These are phyloP conservation scores for Fusarium sp. DNA, from an alignment of 2,329 filamentous ascomycete genomes.

Conservation along the genomic window DNA sequence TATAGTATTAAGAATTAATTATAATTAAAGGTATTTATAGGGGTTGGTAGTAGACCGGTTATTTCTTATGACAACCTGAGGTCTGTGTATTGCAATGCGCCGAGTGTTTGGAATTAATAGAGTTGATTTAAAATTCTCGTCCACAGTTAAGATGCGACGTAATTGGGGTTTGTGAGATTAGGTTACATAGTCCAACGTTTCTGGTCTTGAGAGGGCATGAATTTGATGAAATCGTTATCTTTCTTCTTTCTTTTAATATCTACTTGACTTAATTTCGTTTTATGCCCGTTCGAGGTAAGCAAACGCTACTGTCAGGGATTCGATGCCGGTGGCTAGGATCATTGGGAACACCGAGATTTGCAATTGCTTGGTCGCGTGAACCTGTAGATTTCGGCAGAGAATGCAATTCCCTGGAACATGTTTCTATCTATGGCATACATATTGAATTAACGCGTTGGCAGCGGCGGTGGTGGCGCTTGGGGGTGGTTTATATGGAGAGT, in stretches of 20 bases:
- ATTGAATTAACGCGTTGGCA: slow-evolving; percentile 8
- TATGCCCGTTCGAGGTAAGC: slow-evolving; percentile 5
- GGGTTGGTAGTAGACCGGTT: too few relatives aligned
- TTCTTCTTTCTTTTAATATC: background rate
- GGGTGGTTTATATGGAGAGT: slow-evolving; percentile 18
- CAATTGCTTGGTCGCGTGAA: slow-evolving; percentile 32
- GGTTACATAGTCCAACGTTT: background rate
- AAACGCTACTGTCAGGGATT: slow-evolving; percentile 19
- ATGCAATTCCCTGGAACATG: slow-evolving; percentile 10
- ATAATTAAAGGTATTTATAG: too few relatives aligned
- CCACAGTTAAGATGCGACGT: background rate
- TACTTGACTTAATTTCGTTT: slow-evolving; percentile 10
- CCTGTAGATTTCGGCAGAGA: background rate
- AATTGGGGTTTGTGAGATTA: too few relatives aligned
- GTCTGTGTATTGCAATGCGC: slow-evolving; percentile 10
- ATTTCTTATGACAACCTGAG: too few relatives aligned
- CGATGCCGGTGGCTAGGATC: slow-evolving; percentile 16
- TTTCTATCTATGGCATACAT: slow-evolving; percentile 41
- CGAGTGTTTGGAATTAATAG: slow-evolving; percentile 36
- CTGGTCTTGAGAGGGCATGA: background rate
- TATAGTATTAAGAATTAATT: too few relatives aligned
- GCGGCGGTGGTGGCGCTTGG: slow-evolving; percentile 28
- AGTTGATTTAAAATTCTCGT: slow-evolving; percentile 3
- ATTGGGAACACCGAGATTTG: slow-evolving; percentile 44
- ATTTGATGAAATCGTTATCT: slow-evolving; percentile 8